A percentile compares a stretch with the other conserved stretches of the same genome.
phyloP scores from a whole-genome alignment of 1,139 yeast genomes.

The Nakaseomyces kungkrabaensis region DNA sequence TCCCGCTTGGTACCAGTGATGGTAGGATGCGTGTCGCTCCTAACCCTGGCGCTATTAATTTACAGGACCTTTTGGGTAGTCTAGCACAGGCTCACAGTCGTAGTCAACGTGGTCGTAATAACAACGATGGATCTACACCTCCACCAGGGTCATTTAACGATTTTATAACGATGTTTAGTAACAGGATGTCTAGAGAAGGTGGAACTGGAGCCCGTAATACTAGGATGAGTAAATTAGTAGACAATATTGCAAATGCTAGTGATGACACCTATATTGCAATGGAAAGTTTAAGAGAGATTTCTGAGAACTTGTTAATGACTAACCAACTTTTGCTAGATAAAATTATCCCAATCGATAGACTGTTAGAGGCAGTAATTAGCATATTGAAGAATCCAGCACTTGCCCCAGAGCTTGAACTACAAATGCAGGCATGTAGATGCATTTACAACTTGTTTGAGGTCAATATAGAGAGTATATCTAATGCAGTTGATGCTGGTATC shows the following conservation, averaged over 20 bases:
- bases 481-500: conserved; percentile 57
- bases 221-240: conserved; percentile 18
- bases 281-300: conserved; percentile 55
- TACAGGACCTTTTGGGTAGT: conserved; percentile 17
- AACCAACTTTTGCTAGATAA: conserved; percentile 55
- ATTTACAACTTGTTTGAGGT: conserved; percentile 75
- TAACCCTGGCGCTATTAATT: conserved; percentile 12
- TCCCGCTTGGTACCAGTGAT: conserved; percentile 2
- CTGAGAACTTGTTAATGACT: conserved; percentile 59
- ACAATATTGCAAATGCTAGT: conserved; percentile 25
- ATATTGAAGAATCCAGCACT: conserved; percentile 51
- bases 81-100: conserved; percentile 12
- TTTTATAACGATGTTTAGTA: conserved; percentile 28
- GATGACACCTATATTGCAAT: conserved; percentile 39
- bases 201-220: conserved; percentile 11
- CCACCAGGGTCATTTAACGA: conserved; percentile 7
- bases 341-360: conserved; percentile 48
- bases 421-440: conserved; percentile 77
- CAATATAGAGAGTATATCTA: conserved; percentile 53
- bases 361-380: conserved; percentile 47
- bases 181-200: conserved; percentile 24
- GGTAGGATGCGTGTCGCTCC: conserved; percentile 4
- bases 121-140: conserved; percentile 14
- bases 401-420: conserved; percentile 65
- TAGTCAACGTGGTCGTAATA: conserved; percentile 14